Evolutionary conservation across 2,329 filamentous ascomycete species (phyloP).

Genomic region (Diaporthe citriasiana): DNA sequence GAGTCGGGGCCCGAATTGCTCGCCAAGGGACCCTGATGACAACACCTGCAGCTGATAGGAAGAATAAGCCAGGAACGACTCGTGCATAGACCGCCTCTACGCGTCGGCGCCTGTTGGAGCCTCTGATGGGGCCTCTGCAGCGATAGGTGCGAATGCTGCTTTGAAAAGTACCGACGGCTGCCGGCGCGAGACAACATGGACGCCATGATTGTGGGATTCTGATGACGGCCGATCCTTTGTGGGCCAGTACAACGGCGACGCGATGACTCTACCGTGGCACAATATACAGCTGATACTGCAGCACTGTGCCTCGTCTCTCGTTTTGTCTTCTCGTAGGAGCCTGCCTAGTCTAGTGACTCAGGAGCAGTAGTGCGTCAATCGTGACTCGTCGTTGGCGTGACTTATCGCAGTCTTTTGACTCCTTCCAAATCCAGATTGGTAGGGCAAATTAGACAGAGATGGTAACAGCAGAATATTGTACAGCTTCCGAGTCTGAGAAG

Average conservation of each 20-base stretch:
- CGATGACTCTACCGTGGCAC: conserved; percentile 12
- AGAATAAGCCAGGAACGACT: conserved; percentile 9
- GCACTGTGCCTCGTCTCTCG: background rate
- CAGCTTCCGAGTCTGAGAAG: background rate
- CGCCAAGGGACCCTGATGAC: conserved; percentile 20
- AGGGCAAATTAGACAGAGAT: background rate
- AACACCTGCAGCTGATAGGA: conserved; percentile 20
- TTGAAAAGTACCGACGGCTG: conserved; percentile 5
- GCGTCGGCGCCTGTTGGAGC: conserved; percentile 7
- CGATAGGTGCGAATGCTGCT: conserved; percentile 12
- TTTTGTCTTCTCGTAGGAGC: conserved; percentile 8
- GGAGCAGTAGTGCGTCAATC: background rate
- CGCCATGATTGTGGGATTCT: conserved; percentile 7
- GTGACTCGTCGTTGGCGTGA: conserved; percentile 2
- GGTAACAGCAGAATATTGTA: background rate
- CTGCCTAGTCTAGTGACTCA: conserved; percentile 21
- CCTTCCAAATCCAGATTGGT: background rate
- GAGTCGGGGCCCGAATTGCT: conserved; percentile 27
- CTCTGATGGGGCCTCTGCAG: conserved; percentile 18
- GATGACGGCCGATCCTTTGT: background rate
- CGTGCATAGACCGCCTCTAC: conserved; percentile 27
- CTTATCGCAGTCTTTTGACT: background rate
- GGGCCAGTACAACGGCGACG: conserved; percentile 4
- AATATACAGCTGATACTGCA: background rate
- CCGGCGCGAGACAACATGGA: conserved; percentile 18